Percentiles rank a stretch among this genome's conserved stretches.
Evolutionary conservation across 495 filamentous ascomycete genomes (phyloP).

Genomic region (Hypoxylon perforatum): DNA sequence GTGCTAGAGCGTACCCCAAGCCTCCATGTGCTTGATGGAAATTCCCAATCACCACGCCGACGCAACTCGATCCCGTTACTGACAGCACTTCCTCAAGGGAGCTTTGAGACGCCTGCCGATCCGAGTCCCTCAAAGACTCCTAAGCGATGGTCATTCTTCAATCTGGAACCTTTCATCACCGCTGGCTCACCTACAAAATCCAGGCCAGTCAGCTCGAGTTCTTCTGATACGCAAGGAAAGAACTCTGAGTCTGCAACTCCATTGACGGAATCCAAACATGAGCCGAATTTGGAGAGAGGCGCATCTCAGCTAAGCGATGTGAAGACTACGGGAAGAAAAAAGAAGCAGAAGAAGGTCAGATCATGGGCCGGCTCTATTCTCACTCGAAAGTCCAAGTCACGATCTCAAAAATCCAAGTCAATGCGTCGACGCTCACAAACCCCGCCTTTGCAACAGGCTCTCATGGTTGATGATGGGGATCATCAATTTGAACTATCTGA

Average conservation of each 20-base stretch:
- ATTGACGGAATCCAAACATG: constrained; percentile 29
- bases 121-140: constrained; percentile 59
- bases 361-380: constrained; percentile 84
- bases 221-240: constrained; percentile 49
- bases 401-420: constrained; percentile 54
- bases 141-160: constrained; percentile 67
- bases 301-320: constrained; percentile 39
- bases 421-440: constrained; percentile 51
- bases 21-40: constrained; percentile 45
- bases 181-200: constrained; percentile 55
- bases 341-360: constrained; percentile 82
- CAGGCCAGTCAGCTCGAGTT: constrained; percentile 52
- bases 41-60: constrained; percentile 50
- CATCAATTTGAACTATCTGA: constrained; percentile 33
- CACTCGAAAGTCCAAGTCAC: constrained; percentile 69
- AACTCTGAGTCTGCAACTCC: constrained; percentile 8
- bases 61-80: constrained; percentile 64
- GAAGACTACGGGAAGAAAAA: constrained; percentile 62
- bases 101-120: constrained; percentile 44
- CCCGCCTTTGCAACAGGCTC: constrained; percentile 46
- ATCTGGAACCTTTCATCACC: constrained; percentile 56
- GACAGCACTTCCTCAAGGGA: constrained; percentile 45
- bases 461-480: constrained; percentile 32
- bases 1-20: constrained; percentile 60
- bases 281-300: not conserved